phyloP scores from a whole-genome alignment of 2,329 filamentous ascomycete genomes.

The Penicillium sp. region DNA sequence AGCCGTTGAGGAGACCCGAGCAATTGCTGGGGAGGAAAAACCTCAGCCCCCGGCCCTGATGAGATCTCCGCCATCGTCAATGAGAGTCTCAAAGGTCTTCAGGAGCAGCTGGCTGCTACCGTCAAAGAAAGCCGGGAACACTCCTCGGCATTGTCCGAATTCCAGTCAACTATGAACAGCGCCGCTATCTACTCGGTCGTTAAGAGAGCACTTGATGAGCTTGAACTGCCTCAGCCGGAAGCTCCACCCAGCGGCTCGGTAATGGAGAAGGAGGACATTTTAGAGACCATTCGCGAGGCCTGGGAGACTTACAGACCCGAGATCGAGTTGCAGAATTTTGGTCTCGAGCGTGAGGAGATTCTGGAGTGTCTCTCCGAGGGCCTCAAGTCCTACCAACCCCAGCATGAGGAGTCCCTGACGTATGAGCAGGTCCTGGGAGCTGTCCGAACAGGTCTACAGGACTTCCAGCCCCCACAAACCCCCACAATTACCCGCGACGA shows the following conservation, averaged over 20 bases:
- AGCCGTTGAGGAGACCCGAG: constrained; percentile 52
- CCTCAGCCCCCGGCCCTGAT: constrained; percentile 53
- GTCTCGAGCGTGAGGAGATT: constrained; percentile 84
- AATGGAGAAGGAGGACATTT: constrained; percentile 74
- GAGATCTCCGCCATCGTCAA: constrained; percentile 75
- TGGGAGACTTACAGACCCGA: constrained; percentile 95
- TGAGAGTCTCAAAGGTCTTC: constrained; percentile 73
- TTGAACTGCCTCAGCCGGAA: constrained; percentile 55
- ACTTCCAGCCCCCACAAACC: constrained; percentile 69
- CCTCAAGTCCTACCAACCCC: constrained; percentile 63
- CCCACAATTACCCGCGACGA: constrained; percentile 71
- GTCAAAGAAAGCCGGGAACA: constrained; percentile 69
- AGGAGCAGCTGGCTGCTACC: constrained; percentile 73
- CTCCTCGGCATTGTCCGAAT: constrained; percentile 59
- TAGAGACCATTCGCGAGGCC: constrained; percentile 80
- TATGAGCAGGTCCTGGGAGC: constrained; percentile 81
- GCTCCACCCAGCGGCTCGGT: constrained; percentile 46
- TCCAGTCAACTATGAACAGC: constrained; percentile 64
- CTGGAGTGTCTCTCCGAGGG: constrained; percentile 81
- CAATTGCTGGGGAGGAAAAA: constrained; percentile 44
- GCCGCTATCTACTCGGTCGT: constrained; percentile 83
- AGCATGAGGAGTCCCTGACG: constrained; percentile 56
- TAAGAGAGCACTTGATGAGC: constrained; percentile 63
- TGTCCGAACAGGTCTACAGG: constrained; percentile 77
- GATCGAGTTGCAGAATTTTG: constrained; percentile 83